Conservation (phyloP, 257 asterid species). For the Rubia yunnanensis region DNA sequence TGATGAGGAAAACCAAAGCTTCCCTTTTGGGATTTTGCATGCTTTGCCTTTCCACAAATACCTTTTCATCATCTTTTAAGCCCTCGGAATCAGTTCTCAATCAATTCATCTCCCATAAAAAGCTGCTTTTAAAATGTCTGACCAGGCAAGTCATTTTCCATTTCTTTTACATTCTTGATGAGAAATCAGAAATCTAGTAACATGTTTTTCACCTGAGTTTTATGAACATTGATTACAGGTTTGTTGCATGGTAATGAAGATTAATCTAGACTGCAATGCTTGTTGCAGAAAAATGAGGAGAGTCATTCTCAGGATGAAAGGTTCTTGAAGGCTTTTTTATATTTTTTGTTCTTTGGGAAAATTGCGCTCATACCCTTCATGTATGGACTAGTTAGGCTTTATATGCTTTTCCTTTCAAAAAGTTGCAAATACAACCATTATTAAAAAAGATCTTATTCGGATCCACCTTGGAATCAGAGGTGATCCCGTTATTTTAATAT, state of each 20-base stretch:
- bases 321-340: slow-evolving; percentile 15
- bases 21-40: slow-evolving; percentile 5
- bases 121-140: slow-evolving; percentile 11
- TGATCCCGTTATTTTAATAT: no score
- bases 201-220: background rate
- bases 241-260: slow-evolving; percentile 63
- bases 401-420: no score
- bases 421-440: no score
- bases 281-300: slow-evolving; percentile 78
- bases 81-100: slow-evolving; percentile 13
- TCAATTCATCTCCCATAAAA: background rate
- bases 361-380: no score
- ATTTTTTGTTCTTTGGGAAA: background rate
- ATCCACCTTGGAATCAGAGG: no score
- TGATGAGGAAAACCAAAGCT: slow-evolving; percentile 1
- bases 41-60: slow-evolving; percentile 6
- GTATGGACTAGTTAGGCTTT: no score
- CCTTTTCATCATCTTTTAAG: slow-evolving; percentile 7
- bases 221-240: slow-evolving; percentile 27
- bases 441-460: no score
- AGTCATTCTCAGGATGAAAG: slow-evolving; percentile 71
- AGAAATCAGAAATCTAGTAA: background rate
- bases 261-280: slow-evolving; percentile 73
- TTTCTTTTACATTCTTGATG: background rate
- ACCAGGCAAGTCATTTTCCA: slow-evolving; percentile 18